Conservation (phyloP, 495 filamentous ascomycete genomes). For the Neurospora sp. region DNA sequence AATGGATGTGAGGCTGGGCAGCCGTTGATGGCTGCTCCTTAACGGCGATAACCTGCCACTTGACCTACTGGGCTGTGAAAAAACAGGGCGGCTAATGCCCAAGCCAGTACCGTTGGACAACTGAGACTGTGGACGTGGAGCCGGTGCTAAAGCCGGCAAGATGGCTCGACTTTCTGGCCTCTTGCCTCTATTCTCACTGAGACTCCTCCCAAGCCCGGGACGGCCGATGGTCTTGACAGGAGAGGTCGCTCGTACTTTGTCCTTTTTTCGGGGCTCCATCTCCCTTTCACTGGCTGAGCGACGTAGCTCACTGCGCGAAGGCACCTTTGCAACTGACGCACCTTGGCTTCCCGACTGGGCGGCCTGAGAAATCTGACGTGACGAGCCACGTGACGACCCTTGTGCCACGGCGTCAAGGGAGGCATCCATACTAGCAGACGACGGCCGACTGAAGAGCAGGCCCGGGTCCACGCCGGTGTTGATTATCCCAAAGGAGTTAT, state of each 20-base stretch:
- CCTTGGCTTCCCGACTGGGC: constrained; percentile 6
- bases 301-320: constrained; percentile 25
- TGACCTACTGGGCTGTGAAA: constrained; percentile 25
- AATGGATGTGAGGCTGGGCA: constrained; percentile 40
- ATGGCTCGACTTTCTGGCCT: constrained; percentile 21
- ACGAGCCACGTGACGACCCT: constrained; percentile 16
- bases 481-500: constrained; percentile 33
- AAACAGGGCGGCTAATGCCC: constrained; percentile 19
- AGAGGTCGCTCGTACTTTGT: constrained; percentile 41
- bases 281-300: constrained; percentile 37
- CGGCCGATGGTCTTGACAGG: constrained; percentile 40
- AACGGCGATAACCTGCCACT: constrained; percentile 40
- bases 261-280: constrained; percentile 23
- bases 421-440: constrained; percentile 32
- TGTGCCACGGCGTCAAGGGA: constrained; percentile 24
- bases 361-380: constrained; percentile 15
- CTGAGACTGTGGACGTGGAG: constrained; percentile 13
- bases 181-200: constrained; percentile 42
- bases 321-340: constrained; percentile 13
- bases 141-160: constrained; percentile 29
- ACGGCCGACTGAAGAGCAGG: constrained; percentile 37
- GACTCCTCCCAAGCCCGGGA: constrained; percentile 50
- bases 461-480: constrained; percentile 32
- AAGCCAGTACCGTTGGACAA: constrained; percentile 13
- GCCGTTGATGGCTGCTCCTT: constrained; percentile 33